phyloP scores from a whole-genome alignment of 176 grass and related monocot genomes.

The Avena insularis region DNA sequence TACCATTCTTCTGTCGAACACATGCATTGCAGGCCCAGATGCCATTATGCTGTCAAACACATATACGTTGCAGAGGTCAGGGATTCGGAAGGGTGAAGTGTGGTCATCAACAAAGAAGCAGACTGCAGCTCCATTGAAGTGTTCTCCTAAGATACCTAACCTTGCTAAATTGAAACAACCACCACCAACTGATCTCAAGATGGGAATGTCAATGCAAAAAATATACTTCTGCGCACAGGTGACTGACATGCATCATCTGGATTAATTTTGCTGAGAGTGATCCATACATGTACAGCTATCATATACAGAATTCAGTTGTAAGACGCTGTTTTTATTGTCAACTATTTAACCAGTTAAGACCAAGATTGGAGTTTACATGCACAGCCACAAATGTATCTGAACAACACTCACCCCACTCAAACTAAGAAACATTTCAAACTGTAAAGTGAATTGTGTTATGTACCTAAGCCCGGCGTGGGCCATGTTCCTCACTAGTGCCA shows the following conservation, averaged over 20 bases:
- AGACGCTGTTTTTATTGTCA: not conserved
- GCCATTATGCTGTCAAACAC: slow-evolving; percentile 55
- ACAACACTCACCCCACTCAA: slow-evolving; percentile 8
- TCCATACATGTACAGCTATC: slow-evolving; percentile 32
- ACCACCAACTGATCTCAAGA: not conserved
- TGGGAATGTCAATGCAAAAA: not conserved
- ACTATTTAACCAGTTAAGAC: not conserved
- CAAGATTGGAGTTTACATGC: slow-evolving; percentile 21
- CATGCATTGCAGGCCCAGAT: slow-evolving; percentile 45
- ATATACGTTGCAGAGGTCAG: slow-evolving; percentile 46
- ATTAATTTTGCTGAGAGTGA: slow-evolving; percentile 2
- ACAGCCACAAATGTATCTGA: slow-evolving; percentile 27
- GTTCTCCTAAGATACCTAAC: slow-evolving; percentile 19
- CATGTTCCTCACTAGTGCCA: slow-evolving; percentile 40
- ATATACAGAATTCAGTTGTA: not conserved
- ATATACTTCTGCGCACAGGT: not conserved
- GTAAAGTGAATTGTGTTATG: not conserved
- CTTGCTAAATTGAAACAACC: not conserved
- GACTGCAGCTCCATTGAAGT: slow-evolving; percentile 33
- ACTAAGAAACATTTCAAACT: not conserved
- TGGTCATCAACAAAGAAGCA: slow-evolving; percentile 39
- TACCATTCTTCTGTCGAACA: slow-evolving; percentile 53
- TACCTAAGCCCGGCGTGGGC: not conserved
- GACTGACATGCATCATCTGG: not conserved
- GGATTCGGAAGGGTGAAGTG: slow-evolving; percentile 32